Evolutionary conservation across 306 rosid genomes (phyloP).

Genomic region (Vigna mungo): DNA sequence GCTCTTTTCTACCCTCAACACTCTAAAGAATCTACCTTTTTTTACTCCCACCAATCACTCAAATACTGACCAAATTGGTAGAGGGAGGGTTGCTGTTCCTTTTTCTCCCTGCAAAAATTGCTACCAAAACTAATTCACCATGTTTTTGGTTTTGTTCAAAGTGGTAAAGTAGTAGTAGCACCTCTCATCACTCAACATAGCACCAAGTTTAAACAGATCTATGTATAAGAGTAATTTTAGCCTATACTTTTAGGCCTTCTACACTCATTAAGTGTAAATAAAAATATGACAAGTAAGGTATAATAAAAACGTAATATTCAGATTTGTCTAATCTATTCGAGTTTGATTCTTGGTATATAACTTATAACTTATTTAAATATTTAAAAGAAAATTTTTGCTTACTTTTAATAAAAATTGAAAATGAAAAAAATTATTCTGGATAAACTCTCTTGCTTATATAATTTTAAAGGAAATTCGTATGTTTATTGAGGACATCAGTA

Average conservation of each 20-base stretch:
- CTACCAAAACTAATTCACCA: not conserved
- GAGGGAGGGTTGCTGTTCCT: not conserved
- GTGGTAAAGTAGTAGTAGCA: not conserved
- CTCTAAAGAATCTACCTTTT: not conserved
- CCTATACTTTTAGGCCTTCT: not conserved
- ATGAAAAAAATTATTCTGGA: too few relatives aligned
- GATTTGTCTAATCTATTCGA: too few relatives aligned
- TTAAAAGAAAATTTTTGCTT: too few relatives aligned
- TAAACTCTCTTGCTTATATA: too few relatives aligned
- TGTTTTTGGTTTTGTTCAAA: not conserved
- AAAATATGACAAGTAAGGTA: too few relatives aligned
- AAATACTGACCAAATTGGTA: not conserved
- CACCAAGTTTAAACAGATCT: not conserved
- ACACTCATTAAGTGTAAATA: not conserved
- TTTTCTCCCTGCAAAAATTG: not conserved
- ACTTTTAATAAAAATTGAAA: too few relatives aligned
- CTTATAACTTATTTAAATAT: too few relatives aligned
- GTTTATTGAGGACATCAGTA: too few relatives aligned
- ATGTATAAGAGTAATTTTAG: not conserved
- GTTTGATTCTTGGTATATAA: too few relatives aligned
- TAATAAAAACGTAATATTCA: too few relatives aligned
- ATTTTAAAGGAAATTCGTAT: too few relatives aligned
- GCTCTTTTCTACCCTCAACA: constrained; percentile 10
- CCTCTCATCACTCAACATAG: not conserved
- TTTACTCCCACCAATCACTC: constrained; percentile 10